phyloP scores from a whole-genome alignment of 768 basidiomycete species.

The Lactarius hatsudake region DNA sequence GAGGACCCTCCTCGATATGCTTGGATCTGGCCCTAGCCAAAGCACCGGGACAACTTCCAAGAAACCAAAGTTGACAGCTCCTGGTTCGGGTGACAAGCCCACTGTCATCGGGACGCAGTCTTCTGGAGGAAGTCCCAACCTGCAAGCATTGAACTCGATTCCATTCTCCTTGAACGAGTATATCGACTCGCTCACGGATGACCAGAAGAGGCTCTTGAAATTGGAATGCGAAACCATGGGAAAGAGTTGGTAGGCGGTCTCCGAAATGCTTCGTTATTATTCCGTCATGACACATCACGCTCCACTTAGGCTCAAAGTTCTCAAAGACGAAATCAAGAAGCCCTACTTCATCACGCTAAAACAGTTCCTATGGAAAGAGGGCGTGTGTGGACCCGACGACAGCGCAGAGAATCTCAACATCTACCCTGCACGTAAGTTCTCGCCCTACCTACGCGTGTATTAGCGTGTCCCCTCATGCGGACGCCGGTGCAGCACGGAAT shows the following conservation, averaged over 20 bases:
- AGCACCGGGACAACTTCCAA: constrained; percentile 41
- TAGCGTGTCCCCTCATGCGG: neutral
- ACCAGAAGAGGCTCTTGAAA: constrained; percentile 53
- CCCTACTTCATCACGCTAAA: constrained; percentile 76
- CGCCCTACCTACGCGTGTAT: neutral
- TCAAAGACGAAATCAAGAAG: constrained; percentile 72
- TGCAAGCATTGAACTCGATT: constrained; percentile 54
- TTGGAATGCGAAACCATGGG: constrained; percentile 76
- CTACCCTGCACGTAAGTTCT: constrained; percentile 70
- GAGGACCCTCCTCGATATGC: constrained; percentile 65
- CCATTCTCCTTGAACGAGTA: constrained; percentile 63
- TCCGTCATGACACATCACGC: neutral
- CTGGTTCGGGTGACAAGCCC: constrained; percentile 11
- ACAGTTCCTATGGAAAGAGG: constrained; percentile 63
- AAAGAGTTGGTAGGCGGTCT: constrained; percentile 56
- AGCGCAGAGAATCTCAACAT: constrained; percentile 50
- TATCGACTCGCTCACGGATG: constrained; percentile 51
- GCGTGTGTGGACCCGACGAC: constrained; percentile 53
- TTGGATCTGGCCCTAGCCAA: constrained; percentile 37
- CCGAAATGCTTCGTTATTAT: neutral
- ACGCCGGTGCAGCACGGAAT: constrained; percentile 55
- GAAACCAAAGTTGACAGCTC: constrained; percentile 42
- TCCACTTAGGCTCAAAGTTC: constrained; percentile 59
- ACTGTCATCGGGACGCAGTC: neutral
- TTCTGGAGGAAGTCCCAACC: constrained; percentile 7